Percentiles rank a stretch among this genome's conserved stretches.
phyloP scores from a whole-genome alignment of 2,329 filamentous ascomycete genomes.

The Akanthomyces lecanii region DNA sequence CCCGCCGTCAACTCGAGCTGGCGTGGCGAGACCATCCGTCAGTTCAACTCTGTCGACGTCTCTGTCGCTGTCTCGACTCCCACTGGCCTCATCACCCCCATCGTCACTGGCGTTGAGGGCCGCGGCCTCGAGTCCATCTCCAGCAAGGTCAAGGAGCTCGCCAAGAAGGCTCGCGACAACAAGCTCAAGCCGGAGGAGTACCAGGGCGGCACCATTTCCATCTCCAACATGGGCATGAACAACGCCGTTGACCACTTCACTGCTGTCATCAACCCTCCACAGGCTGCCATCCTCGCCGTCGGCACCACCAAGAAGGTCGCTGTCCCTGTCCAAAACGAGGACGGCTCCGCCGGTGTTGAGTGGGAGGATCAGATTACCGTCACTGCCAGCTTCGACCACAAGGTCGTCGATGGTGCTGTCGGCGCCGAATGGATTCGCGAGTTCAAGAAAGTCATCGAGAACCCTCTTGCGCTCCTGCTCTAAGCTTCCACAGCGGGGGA shows the following conservation, averaged over 20 bases:
- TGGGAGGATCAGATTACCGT: conserved; percentile 98
- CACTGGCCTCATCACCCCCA: conserved; percentile 91
- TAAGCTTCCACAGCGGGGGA: conserved; percentile 42
- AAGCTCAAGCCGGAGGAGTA: conserved; percentile 99
- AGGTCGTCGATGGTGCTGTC: conserved; percentile 93
- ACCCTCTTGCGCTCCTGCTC: conserved; percentile 89
- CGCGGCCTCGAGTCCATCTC: conserved; percentile 89
- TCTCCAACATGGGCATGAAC: conserved; percentile 99
- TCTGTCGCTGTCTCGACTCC: conserved; percentile 94
- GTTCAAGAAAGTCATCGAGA: conserved; percentile 96
- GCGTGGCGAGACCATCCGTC: conserved; percentile 84
- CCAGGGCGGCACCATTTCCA: conserved; percentile 97
- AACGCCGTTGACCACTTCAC: conserved; percentile 92
- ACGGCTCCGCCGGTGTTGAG: conserved; percentile 68
- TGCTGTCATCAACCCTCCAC: conserved; percentile 97
- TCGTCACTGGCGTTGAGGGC: conserved; percentile 83
- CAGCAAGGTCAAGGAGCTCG: conserved; percentile 86
- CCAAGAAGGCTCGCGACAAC: conserved; percentile 90
- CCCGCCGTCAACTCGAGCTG: conserved; percentile 95
- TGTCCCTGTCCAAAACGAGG: conserved; percentile 77
- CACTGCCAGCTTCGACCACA: conserved; percentile 97
- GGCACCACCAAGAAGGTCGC: conserved; percentile 96
- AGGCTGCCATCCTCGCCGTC: conserved; percentile 91
- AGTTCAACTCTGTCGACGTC: conserved; percentile 90
- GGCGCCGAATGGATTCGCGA: conserved; percentile 96